phyloP scores from a whole-genome alignment of 2,329 filamentous ascomycete genomes.

The Gremmenia infestans region DNA sequence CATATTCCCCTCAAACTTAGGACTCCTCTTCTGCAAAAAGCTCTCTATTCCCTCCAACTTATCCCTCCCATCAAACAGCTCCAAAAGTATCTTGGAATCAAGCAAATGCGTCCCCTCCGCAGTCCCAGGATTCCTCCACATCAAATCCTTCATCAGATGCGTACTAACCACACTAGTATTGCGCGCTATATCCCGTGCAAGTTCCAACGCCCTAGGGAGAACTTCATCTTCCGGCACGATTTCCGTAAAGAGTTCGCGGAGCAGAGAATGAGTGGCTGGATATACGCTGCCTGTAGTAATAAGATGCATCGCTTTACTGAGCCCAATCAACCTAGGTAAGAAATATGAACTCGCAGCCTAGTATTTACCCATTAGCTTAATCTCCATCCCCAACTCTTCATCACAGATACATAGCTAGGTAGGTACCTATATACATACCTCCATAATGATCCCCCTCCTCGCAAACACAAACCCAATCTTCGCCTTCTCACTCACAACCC shows the following conservation, averaged over 20 bases:
- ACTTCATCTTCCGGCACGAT: conserved; percentile 56
- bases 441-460: conserved; percentile 65
- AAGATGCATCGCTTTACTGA: conserved; percentile 57
- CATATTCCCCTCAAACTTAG: conserved; percentile 52
- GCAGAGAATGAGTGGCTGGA: conserved; percentile 43
- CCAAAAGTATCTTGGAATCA: conserved; percentile 60
- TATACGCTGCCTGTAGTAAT: conserved; percentile 63
- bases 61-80: conserved; percentile 51
- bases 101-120: conserved; percentile 67
- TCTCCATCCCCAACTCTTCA: not conserved
- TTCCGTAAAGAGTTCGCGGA: conserved; percentile 62
- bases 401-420: too few relatives aligned
- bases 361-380: not conserved
- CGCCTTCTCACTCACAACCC: conserved; percentile 49
- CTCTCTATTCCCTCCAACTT: conserved; percentile 55
- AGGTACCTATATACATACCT: conserved; percentile 31
- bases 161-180: conserved; percentile 62
- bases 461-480: conserved; percentile 73
- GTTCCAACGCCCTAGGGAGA: conserved; percentile 56
- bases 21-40: conserved; percentile 56
- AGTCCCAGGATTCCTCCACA: conserved; percentile 53
- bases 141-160: conserved; percentile 65
- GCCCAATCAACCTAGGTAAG: conserved; percentile 64
- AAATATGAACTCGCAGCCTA: conserved; percentile 63
- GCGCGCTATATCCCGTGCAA: conserved; percentile 61